Evolutionary conservation across 305 asterid species (phyloP).

Genomic region (Plantago rigida): DNA sequence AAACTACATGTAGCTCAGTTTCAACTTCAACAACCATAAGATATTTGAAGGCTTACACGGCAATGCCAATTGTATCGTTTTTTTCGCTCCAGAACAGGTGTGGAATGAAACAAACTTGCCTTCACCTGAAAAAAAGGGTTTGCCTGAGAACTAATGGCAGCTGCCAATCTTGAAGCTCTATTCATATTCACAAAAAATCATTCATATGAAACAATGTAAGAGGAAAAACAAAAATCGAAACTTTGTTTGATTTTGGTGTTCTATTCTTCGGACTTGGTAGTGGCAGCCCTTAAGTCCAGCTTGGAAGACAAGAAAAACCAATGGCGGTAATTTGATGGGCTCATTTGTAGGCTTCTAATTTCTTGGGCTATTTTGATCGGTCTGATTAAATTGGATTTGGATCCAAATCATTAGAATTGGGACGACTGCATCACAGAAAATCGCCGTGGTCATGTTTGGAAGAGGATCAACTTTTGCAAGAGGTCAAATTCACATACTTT

Average conservation of each 20-base stretch:
- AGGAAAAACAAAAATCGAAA: background rate
- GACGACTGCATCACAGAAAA: background rate
- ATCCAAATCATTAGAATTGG: background rate
- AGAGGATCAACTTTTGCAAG: too few species aligned
- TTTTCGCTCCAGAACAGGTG: conserved; percentile 60
- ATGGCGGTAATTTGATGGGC: conserved; percentile 14
- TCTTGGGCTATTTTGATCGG: background rate
- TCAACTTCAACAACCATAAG: background rate
- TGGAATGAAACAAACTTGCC: conserved; percentile 50
- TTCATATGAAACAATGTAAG: conserved; percentile 22
- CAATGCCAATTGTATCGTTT: conserved; percentile 57
- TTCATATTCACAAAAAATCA: conserved; percentile 36
- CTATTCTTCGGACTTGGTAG: conserved; percentile 2
- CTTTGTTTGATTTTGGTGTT: background rate
- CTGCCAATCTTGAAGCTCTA: conserved; percentile 35
- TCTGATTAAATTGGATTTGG: background rate
- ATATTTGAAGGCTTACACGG: conserved; percentile 30
- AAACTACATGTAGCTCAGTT: conserved; percentile 17
- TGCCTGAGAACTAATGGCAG: conserved; percentile 34
- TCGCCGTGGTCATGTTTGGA: too few species aligned
- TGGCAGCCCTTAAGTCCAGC: conserved; percentile 25
- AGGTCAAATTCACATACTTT: too few species aligned
- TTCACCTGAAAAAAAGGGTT: conserved; percentile 47
- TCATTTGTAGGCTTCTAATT: background rate
- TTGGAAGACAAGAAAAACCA: background rate